Evolutionary conservation across 768 basidiomycete genomes (phyloP).

Genomic region (Leucogyrophana mollusca): DNA sequence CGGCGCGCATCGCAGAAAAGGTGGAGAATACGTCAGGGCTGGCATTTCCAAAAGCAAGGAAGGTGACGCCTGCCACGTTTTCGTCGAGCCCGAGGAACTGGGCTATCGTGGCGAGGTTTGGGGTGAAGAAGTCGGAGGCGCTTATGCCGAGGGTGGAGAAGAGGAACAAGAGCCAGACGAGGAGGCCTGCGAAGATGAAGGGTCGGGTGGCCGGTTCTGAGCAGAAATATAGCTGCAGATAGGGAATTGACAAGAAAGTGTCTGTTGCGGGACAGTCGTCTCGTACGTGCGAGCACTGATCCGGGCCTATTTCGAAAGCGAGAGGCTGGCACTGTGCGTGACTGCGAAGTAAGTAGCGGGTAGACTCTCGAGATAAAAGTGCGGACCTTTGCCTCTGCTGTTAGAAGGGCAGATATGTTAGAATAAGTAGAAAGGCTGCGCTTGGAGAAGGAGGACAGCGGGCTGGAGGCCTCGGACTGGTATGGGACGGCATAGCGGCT

Average conservation of each 20-base stretch:
- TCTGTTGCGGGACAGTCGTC: conserved; percentile 53
- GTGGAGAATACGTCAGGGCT: conserved; percentile 97
- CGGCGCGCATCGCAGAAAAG: conserved; percentile 84
- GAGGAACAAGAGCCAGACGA: conserved; percentile 85
- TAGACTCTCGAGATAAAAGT: neutral
- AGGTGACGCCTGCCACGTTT: conserved; percentile 93
- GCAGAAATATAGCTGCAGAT: conserved; percentile 74
- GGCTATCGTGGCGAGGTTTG: conserved; percentile 90
- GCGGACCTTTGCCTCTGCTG: conserved; percentile 9
- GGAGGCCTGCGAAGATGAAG: conserved; percentile 56
- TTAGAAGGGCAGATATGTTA: neutral
- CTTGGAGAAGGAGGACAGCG: conserved; percentile 10
- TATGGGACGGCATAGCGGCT: conserved; percentile 43
- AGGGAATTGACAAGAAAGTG: conserved; percentile 70
- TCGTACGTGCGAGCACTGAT: conserved; percentile 67
- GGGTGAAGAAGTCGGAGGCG: conserved; percentile 97
- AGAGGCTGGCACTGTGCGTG: conserved; percentile 63
- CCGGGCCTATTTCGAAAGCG: conserved; percentile 38
- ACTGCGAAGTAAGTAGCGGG: neutral
- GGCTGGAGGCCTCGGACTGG: conserved; percentile 4
- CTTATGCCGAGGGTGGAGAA: conserved; percentile 95
- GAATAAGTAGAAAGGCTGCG: neutral
- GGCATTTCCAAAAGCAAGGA: conserved; percentile 96
- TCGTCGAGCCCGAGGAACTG: conserved; percentile 85
- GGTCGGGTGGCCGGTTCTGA: conserved; percentile 53